phyloP scores from a whole-genome alignment of 1,139 yeast species.

The Debaryomycetaceae sp. region DNA sequence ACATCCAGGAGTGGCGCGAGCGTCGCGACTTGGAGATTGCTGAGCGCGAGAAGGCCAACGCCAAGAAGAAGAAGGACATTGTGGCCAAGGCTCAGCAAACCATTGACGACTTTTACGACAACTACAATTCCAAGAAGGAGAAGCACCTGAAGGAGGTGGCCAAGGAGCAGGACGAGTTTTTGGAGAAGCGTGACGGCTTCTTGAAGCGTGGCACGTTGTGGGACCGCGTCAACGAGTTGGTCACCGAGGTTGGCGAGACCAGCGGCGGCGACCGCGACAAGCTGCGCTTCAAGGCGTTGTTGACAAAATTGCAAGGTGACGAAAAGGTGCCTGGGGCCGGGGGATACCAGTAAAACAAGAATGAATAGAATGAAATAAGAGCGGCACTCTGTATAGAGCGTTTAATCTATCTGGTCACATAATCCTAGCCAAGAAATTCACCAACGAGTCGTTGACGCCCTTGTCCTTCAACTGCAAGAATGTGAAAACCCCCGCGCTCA shows the following conservation, averaged over 20 bases:
- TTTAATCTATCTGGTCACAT: constrained; percentile 14
- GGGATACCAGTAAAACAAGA: constrained; percentile 20
- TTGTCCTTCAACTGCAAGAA: constrained; percentile 27
- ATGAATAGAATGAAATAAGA: background rate
- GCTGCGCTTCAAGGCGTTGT: constrained; percentile 64
- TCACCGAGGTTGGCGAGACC: constrained; percentile 41
- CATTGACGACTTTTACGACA: constrained; percentile 91
- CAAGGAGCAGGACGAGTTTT: constrained; percentile 66
- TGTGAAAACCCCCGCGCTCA: constrained; percentile 38
- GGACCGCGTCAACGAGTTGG: constrained; percentile 69
- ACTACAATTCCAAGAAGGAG: constrained; percentile 83
- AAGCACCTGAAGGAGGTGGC: constrained; percentile 60
- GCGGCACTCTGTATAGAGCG: background rate
- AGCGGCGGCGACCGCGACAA: constrained; percentile 56
- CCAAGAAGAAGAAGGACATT: constrained; percentile 62
- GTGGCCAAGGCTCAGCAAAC: constrained; percentile 78
- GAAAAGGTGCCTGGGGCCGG: constrained; percentile 65
- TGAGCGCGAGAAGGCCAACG: constrained; percentile 74
- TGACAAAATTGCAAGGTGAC: constrained; percentile 64
- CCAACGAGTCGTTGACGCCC: constrained; percentile 17
- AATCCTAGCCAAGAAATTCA: constrained; percentile 18
- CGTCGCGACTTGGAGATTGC: constrained; percentile 78
- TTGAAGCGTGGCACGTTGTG: constrained; percentile 78
- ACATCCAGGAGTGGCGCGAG: constrained; percentile 75
- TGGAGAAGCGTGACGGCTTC: constrained; percentile 75